Base-by-base conservation (phyloP, 2,329 filamentous ascomycete species). In the Alternaria rosae region DNA sequence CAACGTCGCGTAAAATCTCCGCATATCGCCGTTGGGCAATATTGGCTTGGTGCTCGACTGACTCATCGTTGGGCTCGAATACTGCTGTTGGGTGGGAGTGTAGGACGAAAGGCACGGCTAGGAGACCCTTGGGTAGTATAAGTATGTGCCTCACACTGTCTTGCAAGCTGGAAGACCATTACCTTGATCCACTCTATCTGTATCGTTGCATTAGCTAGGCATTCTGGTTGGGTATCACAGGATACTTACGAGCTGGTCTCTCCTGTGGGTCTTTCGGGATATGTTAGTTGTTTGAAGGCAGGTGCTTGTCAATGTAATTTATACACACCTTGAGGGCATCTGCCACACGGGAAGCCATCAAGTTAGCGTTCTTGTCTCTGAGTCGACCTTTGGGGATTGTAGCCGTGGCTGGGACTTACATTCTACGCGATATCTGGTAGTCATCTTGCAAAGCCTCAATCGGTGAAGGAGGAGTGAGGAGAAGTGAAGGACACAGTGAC, bases 41-140 rank as follows among this genome's bases (percentile, higher is more conserved):
- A 60, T 88, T 87, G 5, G 92, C 92, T 84, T 94, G 93, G 60
- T 89, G 86, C 45, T 86, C 83, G 53, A 94, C 86, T 57, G 85
- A 86, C 57, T 86, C 84, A 63, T 87, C 87, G 70, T 88, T 85
- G 59, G 87, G 85, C 67, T 94, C 90, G 73, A 94, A 93, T 43
- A 93, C 88, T 20, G 93, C 93, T 1, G 93, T 96, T 4, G 95
- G 95, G 77, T 98, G 94, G 1, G 94, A 97, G 79, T 97, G 93
- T 56, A 99, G 87, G 41, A 99, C 94, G 77, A 99, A 99, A 0
- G 95, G 95, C 1, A 98, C 94, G 1, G 95, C 95, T 12, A 98
- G 85, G 5, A 98, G 87, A 28, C 77, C 78, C 77, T 79, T 3
- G 0, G 15, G 5, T 12, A 15, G 32, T 21, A 44, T 62, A 41